These are phyloP conservation scores for Penicillium cinerascens DNA, from an alignment of 495 filamentous ascomycete species.

Conservation along the genomic window DNA sequence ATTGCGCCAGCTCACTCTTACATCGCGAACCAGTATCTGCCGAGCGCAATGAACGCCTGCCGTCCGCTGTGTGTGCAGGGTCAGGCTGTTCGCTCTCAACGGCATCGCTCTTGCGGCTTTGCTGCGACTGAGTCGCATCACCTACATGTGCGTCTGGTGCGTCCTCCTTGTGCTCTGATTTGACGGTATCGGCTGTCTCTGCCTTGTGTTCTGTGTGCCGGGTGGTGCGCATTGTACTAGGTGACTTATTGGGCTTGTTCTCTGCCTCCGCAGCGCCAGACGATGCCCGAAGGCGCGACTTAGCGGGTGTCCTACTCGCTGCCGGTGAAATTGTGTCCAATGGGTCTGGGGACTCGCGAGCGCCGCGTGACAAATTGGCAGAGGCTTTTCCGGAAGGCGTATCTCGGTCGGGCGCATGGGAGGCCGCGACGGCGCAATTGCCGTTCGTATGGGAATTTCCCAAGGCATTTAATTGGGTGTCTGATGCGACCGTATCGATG, in stretches of 20 bases:
- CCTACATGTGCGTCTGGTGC: not conserved
- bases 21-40: slow-evolving; percentile 55
- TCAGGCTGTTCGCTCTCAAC: slow-evolving; percentile 6
- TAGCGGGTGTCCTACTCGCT: slow-evolving; percentile 5
- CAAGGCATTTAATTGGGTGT: slow-evolving; percentile 14
- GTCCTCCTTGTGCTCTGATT: not conserved
- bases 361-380: slow-evolving; percentile 9
- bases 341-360: slow-evolving; percentile 37
- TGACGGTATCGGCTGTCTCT: slow-evolving; percentile 4
- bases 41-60: slow-evolving; percentile 49
- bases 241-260: slow-evolving; percentile 3
- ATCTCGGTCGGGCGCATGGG: slow-evolving; percentile 12
- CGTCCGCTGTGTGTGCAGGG: slow-evolving; percentile 6
- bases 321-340: slow-evolving; percentile 38
- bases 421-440: slow-evolving; percentile 14
- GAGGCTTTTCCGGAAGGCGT: slow-evolving; percentile 5
- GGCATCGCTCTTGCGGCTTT: slow-evolving; percentile 4
- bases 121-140: slow-evolving; percentile 5
- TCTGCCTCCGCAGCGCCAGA: slow-evolving; percentile 5
- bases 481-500: slow-evolving; percentile 16
- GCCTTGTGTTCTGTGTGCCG: slow-evolving; percentile 10
- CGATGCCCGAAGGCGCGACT: slow-evolving; percentile 10
- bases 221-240: slow-evolving; percentile 11
- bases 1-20: slow-evolving; percentile 83
- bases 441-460: slow-evolving; percentile 21